Percentiles rank a stretch among this genome's conserved stretches.
These are phyloP conservation scores for Hypoxylon rubiginosum DNA, from an alignment of 2,329 filamentous ascomycete species.

Conservation along the genomic window DNA sequence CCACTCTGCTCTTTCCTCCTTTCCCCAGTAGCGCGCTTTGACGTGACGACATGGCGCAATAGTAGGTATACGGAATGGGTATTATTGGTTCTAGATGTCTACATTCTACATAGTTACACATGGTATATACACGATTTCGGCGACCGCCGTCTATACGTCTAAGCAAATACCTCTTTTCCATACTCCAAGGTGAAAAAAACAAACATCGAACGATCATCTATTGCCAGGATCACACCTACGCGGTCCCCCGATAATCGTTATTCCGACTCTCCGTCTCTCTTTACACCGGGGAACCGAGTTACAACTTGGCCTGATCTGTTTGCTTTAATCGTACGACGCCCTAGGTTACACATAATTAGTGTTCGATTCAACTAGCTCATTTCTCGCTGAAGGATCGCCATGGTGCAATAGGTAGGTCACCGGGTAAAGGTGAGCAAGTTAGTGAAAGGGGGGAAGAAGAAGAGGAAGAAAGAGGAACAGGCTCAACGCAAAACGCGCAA, in stretches of 20 bases:
- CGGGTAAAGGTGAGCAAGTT: neutral
- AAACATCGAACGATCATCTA: constrained; percentile 1
- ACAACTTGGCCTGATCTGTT: constrained; percentile 1
- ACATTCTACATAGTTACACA: neutral
- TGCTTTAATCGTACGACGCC: constrained; percentile 51
- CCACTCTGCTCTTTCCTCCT: neutral
- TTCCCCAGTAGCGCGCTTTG: neutral
- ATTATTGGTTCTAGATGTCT: constrained; percentile 3
- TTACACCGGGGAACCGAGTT: neutral
- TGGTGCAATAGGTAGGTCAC: neutral
- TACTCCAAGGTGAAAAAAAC: neutral
- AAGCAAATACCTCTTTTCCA: neutral
- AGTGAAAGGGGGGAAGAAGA: neutral
- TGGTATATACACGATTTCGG: neutral
- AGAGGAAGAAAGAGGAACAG: too few relatives aligned
- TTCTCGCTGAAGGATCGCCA: neutral
- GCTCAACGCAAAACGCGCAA: too few relatives aligned
- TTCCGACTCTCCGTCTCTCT: neutral
- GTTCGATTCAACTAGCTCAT: neutral
- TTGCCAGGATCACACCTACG: neutral
- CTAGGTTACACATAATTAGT: constrained; percentile 28
- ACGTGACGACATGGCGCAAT: neutral
- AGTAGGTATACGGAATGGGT: neutral
- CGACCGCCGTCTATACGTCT: neutral
- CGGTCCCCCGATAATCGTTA: neutral